Evolutionary conservation across 306 rosid species (phyloP).

Genomic region (Styphnolobium japonicum): DNA sequence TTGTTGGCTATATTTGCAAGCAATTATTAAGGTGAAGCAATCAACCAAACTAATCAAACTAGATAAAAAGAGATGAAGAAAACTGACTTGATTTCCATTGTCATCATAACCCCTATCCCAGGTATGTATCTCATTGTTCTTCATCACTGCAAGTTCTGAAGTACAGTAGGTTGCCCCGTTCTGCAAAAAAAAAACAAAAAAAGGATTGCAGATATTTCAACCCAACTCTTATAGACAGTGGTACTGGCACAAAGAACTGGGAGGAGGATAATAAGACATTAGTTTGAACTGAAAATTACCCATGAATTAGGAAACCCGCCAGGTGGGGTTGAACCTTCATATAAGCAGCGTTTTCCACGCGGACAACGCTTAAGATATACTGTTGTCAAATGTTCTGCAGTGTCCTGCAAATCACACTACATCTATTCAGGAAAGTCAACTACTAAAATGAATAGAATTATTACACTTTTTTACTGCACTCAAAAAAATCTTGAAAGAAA

Average conservation of each 20-base stretch:
- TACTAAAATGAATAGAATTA: neutral
- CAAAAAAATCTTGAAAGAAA: neutral
- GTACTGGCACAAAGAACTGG: neutral
- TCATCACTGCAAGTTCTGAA: conserved; percentile 77
- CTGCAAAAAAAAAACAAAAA: conserved; percentile 52
- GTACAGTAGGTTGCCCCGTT: conserved; percentile 87
- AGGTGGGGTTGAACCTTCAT: conserved; percentile 97
- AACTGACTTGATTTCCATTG: conserved; percentile 80
- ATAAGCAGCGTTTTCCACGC: conserved; percentile 95
- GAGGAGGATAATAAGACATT: neutral
- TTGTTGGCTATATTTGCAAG: neutral
- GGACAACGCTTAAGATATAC: conserved; percentile 81
- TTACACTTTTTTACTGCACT: neutral
- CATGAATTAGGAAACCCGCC: conserved; percentile 94
- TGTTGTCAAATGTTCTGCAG: conserved; percentile 90
- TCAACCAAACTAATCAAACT: conserved; percentile 9
- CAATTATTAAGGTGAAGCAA: neutral
- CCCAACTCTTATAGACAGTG: neutral
- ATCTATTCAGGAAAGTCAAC: neutral
- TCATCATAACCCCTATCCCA: conserved; percentile 95
- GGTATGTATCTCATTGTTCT: conserved; percentile 85
- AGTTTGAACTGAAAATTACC: conserved; percentile 52
- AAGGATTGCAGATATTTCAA: conserved; percentile 6
- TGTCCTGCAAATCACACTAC: conserved; percentile 56
- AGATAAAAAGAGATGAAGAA: conserved; percentile 9